Evolutionary conservation across 2,329 filamentous ascomycete species (phyloP), one percentile per base, ranked within the genome.

Genomic region (Colletotrichum horii): DNA sequence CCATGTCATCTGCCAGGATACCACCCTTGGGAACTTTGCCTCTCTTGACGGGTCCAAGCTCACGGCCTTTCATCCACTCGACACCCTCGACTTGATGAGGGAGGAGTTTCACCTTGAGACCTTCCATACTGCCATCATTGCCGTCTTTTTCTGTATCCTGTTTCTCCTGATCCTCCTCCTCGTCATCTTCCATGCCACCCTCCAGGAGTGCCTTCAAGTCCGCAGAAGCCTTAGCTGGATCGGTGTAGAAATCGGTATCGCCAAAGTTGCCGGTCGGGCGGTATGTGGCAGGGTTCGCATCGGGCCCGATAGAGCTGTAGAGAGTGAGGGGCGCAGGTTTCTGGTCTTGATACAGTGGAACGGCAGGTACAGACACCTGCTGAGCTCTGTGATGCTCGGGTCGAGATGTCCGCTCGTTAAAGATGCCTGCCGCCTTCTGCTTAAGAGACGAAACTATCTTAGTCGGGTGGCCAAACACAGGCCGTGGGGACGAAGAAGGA

Each of bases 1-100:
- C 96, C 96, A 98, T 97, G 82, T 99, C 97, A 81, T 99, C 97
- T 22, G 97, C 97, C 43, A 99, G 90, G 77, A 99, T 98, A 22
- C 97, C 97, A 43, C 97, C 97, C 80, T 97, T 97, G 34, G 96
- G 96, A 12, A 97, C 90, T 77, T 87, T 91, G 75, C 94, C 95
- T 79, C 93, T 94, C 86, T 97, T 98, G 76, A 94, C 92, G 22
- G 93, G 92, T 4, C 96, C 96, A 14, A 95, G 93, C 85, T 99
- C 97, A 80, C 97, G 95, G 75, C 96, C 94, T 71, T 91, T 93
- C 95, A 99, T 98, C 96, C 97, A 99, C 72, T 93, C 92, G 1
- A 98, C 94, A 80, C 97, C 97, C 71, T 98, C 95, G 16, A 98
- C 92, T 84, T 99, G 97, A 85, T 99, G 97, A 6, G 96, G 96